phyloP scores from a whole-genome alignment of 768 basidiomycete genomes.

The Boletus pseudopeckii region DNA sequence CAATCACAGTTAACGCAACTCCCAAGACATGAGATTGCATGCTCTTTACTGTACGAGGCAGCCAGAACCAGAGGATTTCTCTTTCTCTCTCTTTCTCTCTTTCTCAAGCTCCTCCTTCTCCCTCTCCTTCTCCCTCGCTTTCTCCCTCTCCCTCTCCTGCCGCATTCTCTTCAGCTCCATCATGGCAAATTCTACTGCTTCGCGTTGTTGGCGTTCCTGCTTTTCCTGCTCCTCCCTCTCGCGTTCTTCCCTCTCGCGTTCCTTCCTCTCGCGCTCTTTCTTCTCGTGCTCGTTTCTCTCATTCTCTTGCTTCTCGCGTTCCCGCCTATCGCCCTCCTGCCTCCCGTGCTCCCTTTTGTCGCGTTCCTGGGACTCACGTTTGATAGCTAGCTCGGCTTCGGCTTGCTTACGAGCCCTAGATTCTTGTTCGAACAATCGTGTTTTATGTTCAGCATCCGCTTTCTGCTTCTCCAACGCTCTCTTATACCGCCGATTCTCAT shows the following conservation, averaged over 20 bases:
- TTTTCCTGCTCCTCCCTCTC: background rate
- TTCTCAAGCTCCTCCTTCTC: no score
- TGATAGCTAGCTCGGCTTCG: conserved; percentile 18
- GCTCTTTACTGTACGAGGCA: conserved; percentile 11
- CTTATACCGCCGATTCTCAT: conserved; percentile 24
- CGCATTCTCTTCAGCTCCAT: background rate
- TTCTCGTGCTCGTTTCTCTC: background rate
- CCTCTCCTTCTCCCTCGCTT: no score
- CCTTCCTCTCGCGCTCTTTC: background rate
- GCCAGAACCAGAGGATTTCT: background rate
- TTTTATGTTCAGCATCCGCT: conserved; percentile 16
- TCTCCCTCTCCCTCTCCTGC: background rate
- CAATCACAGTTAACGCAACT: background rate
- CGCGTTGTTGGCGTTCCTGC: background rate
- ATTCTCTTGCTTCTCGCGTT: background rate
- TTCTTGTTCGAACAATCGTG: conserved; percentile 24
- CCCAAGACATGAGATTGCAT: background rate
- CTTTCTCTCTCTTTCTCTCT: no score
- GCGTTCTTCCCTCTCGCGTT: background rate
- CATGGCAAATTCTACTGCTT: background rate
- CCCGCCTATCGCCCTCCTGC: background rate
- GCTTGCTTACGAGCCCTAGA: conserved; percentile 21
- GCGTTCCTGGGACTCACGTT: conserved; percentile 9
- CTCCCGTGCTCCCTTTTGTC: background rate
- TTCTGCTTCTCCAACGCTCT: conserved; percentile 19